Evolutionary conservation across 331 rosid species (phyloP), one percentile per base, ranked within the genome.

Genomic region (Acacia pycnantha): DNA sequence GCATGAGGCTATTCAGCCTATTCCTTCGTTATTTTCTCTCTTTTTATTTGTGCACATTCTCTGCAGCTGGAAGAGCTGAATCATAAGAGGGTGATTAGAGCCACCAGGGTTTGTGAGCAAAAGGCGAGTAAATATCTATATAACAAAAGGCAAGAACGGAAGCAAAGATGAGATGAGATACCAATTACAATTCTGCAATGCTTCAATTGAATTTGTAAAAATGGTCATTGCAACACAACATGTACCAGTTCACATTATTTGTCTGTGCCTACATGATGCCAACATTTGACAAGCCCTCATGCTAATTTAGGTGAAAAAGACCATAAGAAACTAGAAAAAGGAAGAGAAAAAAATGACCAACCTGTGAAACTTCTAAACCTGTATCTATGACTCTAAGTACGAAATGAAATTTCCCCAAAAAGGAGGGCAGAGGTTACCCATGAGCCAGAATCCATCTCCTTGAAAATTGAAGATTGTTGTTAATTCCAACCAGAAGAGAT

Each of bases 201-300:
- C 74, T 82, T 86, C 78, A 79, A 84, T 76, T 87, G 74, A 88
- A 77, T 80, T 88, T 82, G 85, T 82, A 88, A 79, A 86, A 86
- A 88, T 76, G 76, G 82, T 58, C 83, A 84, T 78, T 75, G 86
- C 83, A 89, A 85, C 88, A 86, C 81, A 85, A 87, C 91, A 82
- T 85, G 77, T 85, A 79, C 77, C 70, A 47, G 84, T 79, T 85
- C 80, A 88, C 78, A 84, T 89, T 89, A 88, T 88, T 91, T 88
- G 78, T 84, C 82, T 47, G 79, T 84, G 84, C 81, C 86, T 74
- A 87, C 85, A 86, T 78, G 80, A 81, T 83, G 85, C 82, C 90
- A 88, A 91, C 83, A 83, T 79, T 84, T 86, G 84, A 62, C 84
- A 82, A 86, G 81, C 89, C 82, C 89, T 85, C 79, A 86, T 56